These are phyloP conservation scores for Dissophora globulifera DNA, from an alignment of 192 early-diverging fungal species.

Conservation along the genomic window DNA sequence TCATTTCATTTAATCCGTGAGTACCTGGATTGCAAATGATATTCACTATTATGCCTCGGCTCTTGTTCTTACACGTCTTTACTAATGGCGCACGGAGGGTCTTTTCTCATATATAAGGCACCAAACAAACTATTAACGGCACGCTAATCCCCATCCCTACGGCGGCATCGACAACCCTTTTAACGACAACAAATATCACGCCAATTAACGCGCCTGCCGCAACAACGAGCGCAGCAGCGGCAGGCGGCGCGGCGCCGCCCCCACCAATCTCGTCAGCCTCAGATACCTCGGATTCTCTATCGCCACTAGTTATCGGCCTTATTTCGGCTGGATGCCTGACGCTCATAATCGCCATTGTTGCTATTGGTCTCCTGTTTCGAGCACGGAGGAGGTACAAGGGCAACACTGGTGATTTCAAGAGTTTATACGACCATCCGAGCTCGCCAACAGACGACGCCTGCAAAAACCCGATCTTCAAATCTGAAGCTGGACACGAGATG, in stretches of 20 bases:
- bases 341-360: slow-evolving; percentile 26
- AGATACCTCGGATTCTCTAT: slow-evolving; percentile 3
- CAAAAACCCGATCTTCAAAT: slow-evolving; percentile 22
- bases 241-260: background rate
- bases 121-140: slow-evolving; percentile 19
- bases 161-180: background rate
- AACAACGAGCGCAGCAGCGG: background rate
- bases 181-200: background rate
- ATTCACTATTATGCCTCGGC: too few species aligned
- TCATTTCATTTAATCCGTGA: slow-evolving; percentile 43
- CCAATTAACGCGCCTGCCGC: background rate
- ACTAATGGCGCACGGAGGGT: too few species aligned
- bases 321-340: slow-evolving; percentile 33
- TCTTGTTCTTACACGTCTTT: background rate
- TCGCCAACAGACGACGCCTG: slow-evolving; percentile 27
- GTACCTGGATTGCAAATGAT: too few species aligned
- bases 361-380: slow-evolving; percentile 21
- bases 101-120: slow-evolving; percentile 34
- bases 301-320: slow-evolving; percentile 45
- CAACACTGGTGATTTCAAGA: slow-evolving; percentile 28
- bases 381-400: slow-evolving; percentile 25
- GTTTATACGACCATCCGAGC: slow-evolving; percentile 24
- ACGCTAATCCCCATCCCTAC: slow-evolving; percentile 18
- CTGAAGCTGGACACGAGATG: slow-evolving; percentile 10
- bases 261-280: background rate